Evolutionary conservation across 805 yeast genomes (phyloP).

Genomic region (Spathaspora gorwiae): DNA sequence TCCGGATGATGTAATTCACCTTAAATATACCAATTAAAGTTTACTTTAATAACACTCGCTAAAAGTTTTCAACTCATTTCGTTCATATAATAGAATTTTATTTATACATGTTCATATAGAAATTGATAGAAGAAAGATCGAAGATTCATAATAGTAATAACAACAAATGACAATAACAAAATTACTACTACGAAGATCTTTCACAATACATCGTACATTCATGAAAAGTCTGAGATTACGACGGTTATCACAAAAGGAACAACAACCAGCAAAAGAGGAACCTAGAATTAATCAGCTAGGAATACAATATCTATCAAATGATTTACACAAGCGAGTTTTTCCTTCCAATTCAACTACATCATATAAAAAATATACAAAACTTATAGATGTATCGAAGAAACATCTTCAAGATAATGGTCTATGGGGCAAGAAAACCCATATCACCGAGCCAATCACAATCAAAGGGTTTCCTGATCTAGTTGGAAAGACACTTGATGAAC

Average conservation of each 20-base stretch:
- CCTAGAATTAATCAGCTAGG: conserved; percentile 75
- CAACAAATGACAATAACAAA: too few species aligned
- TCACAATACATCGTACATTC: neutral
- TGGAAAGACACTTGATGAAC: conserved; percentile 79
- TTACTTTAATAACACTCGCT: too few species aligned
- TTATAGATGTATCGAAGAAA: conserved; percentile 50
- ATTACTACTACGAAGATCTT: neutral
- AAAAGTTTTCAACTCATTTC: too few species aligned
- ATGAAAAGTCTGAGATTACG: neutral
- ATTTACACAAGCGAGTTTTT: conserved; percentile 59
- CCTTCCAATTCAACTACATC: conserved; percentile 31
- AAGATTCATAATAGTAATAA: too few species aligned
- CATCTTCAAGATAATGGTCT: conserved; percentile 61
- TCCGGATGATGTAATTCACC: too few species aligned
- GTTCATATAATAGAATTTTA: too few species aligned
- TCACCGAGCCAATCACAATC: conserved; percentile 52
- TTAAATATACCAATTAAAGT: too few species aligned
- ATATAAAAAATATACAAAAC: conserved; percentile 22
- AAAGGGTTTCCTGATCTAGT: conserved; percentile 65
- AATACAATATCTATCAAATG: conserved; percentile 65
- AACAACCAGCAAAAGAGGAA: conserved; percentile 19
- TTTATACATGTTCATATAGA: too few species aligned
- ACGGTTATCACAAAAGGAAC: neutral
- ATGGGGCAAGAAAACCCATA: conserved; percentile 69
- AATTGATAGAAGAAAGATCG: too few species aligned